phyloP scores from a whole-genome alignment of 116 monocot species.

The Posidonia oceanica region DNA sequence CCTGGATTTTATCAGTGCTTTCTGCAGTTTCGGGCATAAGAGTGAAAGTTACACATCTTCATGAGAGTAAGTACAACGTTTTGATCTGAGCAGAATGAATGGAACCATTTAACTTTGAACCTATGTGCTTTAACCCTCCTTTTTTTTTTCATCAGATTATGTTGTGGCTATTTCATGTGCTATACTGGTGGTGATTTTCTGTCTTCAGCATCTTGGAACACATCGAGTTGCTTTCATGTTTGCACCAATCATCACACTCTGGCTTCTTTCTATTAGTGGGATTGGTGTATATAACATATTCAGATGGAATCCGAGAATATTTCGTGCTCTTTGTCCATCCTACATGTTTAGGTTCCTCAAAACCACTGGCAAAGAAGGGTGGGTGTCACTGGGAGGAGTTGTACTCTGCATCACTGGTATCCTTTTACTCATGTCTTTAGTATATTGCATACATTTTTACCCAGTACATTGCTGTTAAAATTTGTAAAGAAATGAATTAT shows the following conservation, averaged over 20 bases:
- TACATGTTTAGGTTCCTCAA: constrained; percentile 62
- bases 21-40: constrained; percentile 61
- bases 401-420: constrained; percentile 74
- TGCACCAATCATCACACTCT: constrained; percentile 69
- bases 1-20: constrained; percentile 42
- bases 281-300: constrained; percentile 72
- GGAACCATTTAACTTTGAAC: neutral
- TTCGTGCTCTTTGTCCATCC: constrained; percentile 48
- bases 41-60: constrained; percentile 54
- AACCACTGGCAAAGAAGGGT: constrained; percentile 52
- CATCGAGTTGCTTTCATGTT: constrained; percentile 71
- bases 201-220: constrained; percentile 67
- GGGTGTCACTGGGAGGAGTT: constrained; percentile 70
- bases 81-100: neutral
- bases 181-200: constrained; percentile 65
- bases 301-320: constrained; percentile 48
- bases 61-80: constrained; percentile 41
- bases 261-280: constrained; percentile 61
- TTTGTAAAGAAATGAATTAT: too few relatives aligned
- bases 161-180: constrained; percentile 57
- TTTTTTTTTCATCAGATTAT: constrained; percentile 30
- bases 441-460: neutral
- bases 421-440: neutral
- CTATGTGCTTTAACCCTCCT: neutral
- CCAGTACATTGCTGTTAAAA: too few relatives aligned